A percentile compares a stretch with the other conserved stretches of the same genome.
These are phyloP conservation scores for Immersiella caudata DNA, from an alignment of 495 filamentous ascomycete species.

Conservation along the genomic window DNA sequence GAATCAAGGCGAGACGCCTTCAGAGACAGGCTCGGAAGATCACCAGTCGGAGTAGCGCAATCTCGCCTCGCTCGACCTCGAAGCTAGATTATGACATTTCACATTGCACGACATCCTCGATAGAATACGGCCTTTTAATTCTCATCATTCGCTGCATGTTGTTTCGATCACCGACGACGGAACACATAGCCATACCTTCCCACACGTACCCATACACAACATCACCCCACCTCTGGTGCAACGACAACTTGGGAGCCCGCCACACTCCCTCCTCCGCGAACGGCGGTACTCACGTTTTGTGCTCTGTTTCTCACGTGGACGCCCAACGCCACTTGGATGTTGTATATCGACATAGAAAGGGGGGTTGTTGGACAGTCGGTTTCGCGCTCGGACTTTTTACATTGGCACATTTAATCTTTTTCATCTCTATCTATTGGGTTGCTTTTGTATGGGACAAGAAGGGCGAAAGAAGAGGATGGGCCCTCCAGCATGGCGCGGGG, in stretches of 20 bases:
- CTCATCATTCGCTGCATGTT: slow-evolving; percentile 26
- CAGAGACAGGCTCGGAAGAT: slow-evolving; percentile 54
- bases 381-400: neutral
- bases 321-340: neutral
- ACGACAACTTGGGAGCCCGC: slow-evolving; percentile 8
- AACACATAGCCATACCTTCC: slow-evolving; percentile 7
- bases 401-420: neutral
- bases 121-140: slow-evolving; percentile 38
- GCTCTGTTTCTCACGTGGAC: neutral
- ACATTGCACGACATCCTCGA: slow-evolving; percentile 27
- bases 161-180: slow-evolving; percentile 16
- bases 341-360: neutral
- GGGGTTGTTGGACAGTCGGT: neutral
- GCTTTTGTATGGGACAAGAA: neutral
- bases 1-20: slow-evolving; percentile 61
- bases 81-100: slow-evolving; percentile 14
- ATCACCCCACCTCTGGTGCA: slow-evolving; percentile 9
- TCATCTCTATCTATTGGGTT: neutral
- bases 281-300: slow-evolving; percentile 14
- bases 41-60: slow-evolving; percentile 47
- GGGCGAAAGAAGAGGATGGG: neutral
- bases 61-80: slow-evolving; percentile 4
- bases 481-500: neutral
- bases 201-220: slow-evolving; percentile 14
- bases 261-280: neutral